Conservation (phyloP, 202 grass and related monocot genomes). For the Zizania palustris region DNA sequence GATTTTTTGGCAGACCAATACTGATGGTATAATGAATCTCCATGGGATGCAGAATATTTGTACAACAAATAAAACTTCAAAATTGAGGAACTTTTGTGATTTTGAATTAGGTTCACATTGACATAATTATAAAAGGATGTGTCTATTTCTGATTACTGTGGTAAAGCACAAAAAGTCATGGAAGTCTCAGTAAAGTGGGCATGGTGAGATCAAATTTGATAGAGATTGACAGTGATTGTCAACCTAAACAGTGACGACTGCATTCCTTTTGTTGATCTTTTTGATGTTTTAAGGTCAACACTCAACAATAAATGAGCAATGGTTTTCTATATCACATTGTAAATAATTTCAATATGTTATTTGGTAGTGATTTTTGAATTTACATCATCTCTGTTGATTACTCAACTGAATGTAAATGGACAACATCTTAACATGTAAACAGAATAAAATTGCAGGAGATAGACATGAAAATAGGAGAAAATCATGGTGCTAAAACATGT, state of each 20-base stretch:
- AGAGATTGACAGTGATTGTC: neutral
- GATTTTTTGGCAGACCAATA: neutral
- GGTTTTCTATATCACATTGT: neutral
- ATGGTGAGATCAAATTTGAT: conserved; percentile 7
- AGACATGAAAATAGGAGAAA: conserved; percentile 2
- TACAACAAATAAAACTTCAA: neutral
- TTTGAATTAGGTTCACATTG: neutral
- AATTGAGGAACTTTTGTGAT: neutral
- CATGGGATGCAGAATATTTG: neutral
- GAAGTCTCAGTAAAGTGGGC: conserved; percentile 13
- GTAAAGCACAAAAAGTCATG: conserved; percentile 9
- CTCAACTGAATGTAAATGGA: neutral
- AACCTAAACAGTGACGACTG: conserved; percentile 7
- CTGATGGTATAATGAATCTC: neutral
- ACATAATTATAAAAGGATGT: neutral
- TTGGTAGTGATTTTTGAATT: neutral
- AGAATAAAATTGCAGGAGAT: neutral
- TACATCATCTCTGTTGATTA: neutral
- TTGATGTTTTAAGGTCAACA: neutral
- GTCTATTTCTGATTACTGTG: neutral
- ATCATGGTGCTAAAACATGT: neutral
- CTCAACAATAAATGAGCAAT: neutral
- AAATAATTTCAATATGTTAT: conserved; percentile 12
- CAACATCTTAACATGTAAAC: conserved; percentile 15
- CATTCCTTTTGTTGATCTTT: neutral